Evolutionary conservation across 257 asterid species (phyloP), one percentile per base, ranked within the genome.

Genomic region (Solanum verrucosum): DNA sequence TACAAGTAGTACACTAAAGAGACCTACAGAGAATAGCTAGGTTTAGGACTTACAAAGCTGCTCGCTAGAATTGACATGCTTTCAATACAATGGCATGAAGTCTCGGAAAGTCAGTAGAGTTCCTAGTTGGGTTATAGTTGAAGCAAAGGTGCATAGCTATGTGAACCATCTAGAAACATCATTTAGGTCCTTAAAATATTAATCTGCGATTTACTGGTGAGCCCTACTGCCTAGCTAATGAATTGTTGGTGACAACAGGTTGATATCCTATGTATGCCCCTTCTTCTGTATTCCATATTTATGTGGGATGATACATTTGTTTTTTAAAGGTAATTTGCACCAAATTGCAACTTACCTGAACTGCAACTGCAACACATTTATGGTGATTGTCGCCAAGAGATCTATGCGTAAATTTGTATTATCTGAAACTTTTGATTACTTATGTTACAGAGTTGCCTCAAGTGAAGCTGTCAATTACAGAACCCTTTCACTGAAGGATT

Each of bases 391-490:
- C 3, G 18, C 16, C 85, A 29, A 46, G 85, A 49, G 85, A 18
- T 87, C 84, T 40, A 20, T 89, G 68, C 18, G 2, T 88, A 67
- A 84, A 88, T 87, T 59, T 87, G 56, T 81, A 2, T 74, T 21
- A 27, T 84, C 75, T 70, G 40, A 46, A 52, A n/a, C 74, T 63
- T 72, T 59, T 44, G 77, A 38, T 87, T 89, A 15, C 86, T 31
- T 56, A 9, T 82, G 60, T 74, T 85, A 46, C 91, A 92, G 93
- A 84, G 89, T 85, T 70, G 81, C 88, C 87, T 87, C 87, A 91
- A 92, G 94, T 90, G 93, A 95, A 90, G 92, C 90, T 87, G 94
- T 95, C 88, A 93, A 95, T 46, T 96, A 96, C 89, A 93, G 96
- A 92, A 92, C 88, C 78, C 96, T 96, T 14, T 92, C 93, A 68